These are phyloP conservation scores for Phascolomyces articulosus DNA, from an alignment of 371 early-diverging fungal species.

Conservation along the genomic window DNA sequence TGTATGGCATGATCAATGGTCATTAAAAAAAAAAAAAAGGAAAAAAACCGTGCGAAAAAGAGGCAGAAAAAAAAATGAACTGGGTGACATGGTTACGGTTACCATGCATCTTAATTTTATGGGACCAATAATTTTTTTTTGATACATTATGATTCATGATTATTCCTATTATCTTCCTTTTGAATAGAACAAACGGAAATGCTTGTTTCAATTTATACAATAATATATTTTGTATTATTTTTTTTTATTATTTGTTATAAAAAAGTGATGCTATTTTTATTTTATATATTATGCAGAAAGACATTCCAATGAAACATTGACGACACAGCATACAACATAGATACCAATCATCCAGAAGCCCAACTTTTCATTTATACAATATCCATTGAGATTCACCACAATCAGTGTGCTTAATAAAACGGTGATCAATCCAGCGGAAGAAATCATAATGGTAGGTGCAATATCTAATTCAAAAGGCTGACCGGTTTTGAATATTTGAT, in stretches of 20 bases:
- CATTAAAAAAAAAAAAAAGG: neutral
- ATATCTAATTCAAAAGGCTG: conserved; percentile 47
- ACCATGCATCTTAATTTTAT: too few relatives aligned
- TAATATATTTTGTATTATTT: neutral
- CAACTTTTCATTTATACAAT: conserved; percentile 43
- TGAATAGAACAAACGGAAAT: too few relatives aligned
- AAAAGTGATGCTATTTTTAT: neutral
- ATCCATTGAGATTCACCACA: conserved; percentile 55
- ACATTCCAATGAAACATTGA: conserved; percentile 46
- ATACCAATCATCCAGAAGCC: conserved; percentile 58
- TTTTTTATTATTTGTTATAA: neutral
- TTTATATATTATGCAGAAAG: neutral
- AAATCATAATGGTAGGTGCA: conserved; percentile 59
- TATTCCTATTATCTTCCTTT: too few relatives aligned
- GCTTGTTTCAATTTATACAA: too few relatives aligned
- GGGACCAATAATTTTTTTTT: too few relatives aligned
- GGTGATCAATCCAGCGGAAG: conserved; percentile 48
- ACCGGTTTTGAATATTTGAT: conserved; percentile 48
- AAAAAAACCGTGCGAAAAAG: too few relatives aligned
- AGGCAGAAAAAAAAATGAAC: too few relatives aligned
- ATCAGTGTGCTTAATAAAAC: conserved; percentile 53
- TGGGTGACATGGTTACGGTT: too few relatives aligned
- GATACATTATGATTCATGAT: too few relatives aligned
- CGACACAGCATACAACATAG: conserved; percentile 43
- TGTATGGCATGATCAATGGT: too few relatives aligned